A percentile compares a stretch with the other conserved stretches of the same genome.
Conservation (phyloP, 1,284 basidiomycete species). For the Pterulicium gracile region DNA sequence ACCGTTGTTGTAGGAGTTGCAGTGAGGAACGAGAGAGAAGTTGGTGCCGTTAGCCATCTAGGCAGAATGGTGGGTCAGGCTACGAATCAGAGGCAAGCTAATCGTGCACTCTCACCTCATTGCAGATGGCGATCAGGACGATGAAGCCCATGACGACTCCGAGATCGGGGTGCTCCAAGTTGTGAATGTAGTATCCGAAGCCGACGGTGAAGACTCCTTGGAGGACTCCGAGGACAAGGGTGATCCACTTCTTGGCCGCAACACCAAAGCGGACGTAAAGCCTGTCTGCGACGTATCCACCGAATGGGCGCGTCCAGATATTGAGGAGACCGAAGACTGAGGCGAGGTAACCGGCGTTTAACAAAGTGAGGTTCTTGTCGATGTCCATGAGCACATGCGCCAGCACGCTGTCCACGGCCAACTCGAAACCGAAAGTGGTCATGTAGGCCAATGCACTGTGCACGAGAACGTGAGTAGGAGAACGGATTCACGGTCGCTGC, state of each 20-base stretch:
- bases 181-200: constrained; percentile 12
- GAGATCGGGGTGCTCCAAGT: constrained; percentile 5
- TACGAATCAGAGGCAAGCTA: constrained; percentile 20
- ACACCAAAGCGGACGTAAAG: constrained; percentile 36
- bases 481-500: constrained; percentile 22
- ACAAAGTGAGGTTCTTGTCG: constrained; percentile 32
- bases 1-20: constrained; percentile 28
- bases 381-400: constrained; percentile 33
- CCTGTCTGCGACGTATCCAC: constrained; percentile 42
- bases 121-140: constrained; percentile 10
- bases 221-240: constrained; percentile 27
- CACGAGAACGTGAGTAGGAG: neutral
- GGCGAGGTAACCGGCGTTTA: constrained; percentile 36
- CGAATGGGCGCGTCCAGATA: constrained; percentile 38
- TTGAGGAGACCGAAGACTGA: constrained; percentile 39
- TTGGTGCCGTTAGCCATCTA: constrained; percentile 41
- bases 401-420: constrained; percentile 47
- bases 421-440: constrained; percentile 47
- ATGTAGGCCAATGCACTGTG: constrained; percentile 10
- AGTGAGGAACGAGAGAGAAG: constrained; percentile 44
- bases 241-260: constrained; percentile 41
- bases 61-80: constrained; percentile 18
- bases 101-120: constrained; percentile 11
- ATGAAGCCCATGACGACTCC: constrained; percentile 18
- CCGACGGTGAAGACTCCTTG: constrained; percentile 39